Evolutionary conservation across 441 rosid species (phyloP), one percentile per base, ranked within the genome.

Genomic region (Hypseocharis bilobata): DNA sequence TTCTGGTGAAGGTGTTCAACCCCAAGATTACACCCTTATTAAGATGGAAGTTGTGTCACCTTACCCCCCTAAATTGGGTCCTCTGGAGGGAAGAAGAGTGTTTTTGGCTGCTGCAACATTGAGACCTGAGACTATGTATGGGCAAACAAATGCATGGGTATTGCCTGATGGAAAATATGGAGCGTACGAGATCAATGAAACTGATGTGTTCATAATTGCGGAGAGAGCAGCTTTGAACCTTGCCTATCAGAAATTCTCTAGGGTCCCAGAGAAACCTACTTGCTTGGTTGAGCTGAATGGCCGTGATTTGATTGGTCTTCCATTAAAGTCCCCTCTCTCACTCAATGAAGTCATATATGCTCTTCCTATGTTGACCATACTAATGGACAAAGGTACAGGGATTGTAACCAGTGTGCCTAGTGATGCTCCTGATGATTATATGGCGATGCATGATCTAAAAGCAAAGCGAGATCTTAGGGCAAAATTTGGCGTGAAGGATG

Each of bases 91-190:
- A 44, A 88, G 75, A 70, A 87, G 75, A 32, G 88, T 90, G 65
- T 92, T 80, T 76, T 72, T 92, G 76, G 97, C 80, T 68, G 96
- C 97, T 61, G 97, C 92, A 58, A 90, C 98, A 3, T 52, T 90
- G 85, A 90, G 97, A 74, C 98, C 98, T 0, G 96, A 92, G 85
- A 92, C 97, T 27, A 86, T 92, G 97, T 92, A 86, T 22, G 98
- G 97, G 51, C 97, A 88, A 72, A 92, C 98, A 45, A 92, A 92
- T 66, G 96, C 94, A 22, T 92, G 98, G 98, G 96, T 90, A 11
- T 73, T 90, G 65, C 96, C 96, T 42, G 92, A 92, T 75, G 98
- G 97, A 49, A 80, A 86, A 67, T 92, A 92, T 69, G 98, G 96
- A 72, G 98, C 98, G 54, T 92, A 80, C 74, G 98, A 90, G 57